Base-by-base conservation (phyloP, 2,329 filamentous ascomycete species). In the Knoxdaviesia capensis region DNA sequence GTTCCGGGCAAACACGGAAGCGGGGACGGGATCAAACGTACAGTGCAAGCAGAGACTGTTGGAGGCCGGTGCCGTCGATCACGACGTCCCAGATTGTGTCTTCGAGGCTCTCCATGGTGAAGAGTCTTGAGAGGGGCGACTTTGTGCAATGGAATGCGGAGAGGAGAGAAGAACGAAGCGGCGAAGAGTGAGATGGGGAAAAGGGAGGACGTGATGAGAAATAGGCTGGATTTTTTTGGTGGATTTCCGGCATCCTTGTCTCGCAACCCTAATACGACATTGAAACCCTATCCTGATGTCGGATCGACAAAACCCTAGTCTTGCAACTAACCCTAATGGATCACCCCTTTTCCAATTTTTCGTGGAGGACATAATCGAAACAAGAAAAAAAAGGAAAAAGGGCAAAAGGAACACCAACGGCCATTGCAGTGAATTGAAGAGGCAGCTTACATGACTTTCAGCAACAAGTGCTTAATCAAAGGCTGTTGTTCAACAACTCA, bases 31-130 rank as follows among this genome's bases (percentile, higher is more conserved):
- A 40, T 36, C 49, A 52, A 54, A 54, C 70, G 70, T 66, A 87
- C 81, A 86, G 66, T 57, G 80, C 81, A 56, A 88, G 69, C 51
- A 88, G 71, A 48, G 81, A 85, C 64, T 87, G 79, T 55, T 78
- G 70, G 54, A 87, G 64, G 52, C 80, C 80, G 50, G 82, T 87
- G 54, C 82, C 81, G 54, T 74, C 74, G 59, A 88, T 82, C 52
- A 84, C 68, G 53, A 81, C 74, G 66, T 88, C 81, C 81, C 81
- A 88, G 47, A 69, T 63, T 51, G 78, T 80, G 46, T 84, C 79
- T 58, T 69, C 68, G 51, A 87, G 64, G 49, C 75, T 75, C 61
- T 87, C 80, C 80, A 87, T 86, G 51, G 48, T 59, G 48, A 48
- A 6, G 34, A 39, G 35, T n/a, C 31, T 31, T 33, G 29, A 35